phyloP scores from a whole-genome alignment of 2,329 filamentous ascomycete species.

The Fusarium sp. region DNA sequence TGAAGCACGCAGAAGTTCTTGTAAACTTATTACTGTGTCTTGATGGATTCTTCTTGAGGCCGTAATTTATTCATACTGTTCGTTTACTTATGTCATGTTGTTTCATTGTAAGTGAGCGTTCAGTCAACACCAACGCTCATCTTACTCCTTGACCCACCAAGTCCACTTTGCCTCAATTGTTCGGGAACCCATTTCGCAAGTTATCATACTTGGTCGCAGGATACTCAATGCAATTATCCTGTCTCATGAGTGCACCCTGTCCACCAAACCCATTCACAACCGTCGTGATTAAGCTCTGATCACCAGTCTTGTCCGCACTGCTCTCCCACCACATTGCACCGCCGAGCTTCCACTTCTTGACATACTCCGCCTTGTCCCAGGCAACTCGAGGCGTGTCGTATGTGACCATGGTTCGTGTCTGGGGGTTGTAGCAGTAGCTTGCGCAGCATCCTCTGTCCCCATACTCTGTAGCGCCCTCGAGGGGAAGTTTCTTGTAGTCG shows the following conservation, averaged over 20 bases:
- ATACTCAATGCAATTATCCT: conserved; percentile 68
- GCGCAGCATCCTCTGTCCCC: conserved; percentile 71
- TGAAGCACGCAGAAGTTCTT: background rate
- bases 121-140: background rate
- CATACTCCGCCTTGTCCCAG: conserved; percentile 73
- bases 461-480: conserved; percentile 68
- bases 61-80: background rate
- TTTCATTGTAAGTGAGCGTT: background rate
- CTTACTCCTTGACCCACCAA: background rate
- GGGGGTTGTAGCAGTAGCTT: conserved; percentile 78
- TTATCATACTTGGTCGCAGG: conserved; percentile 77
- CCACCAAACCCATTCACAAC: conserved; percentile 69
- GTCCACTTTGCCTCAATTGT: conserved; percentile 45
- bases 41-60: background rate
- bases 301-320: conserved; percentile 74
- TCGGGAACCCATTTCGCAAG: conserved; percentile 64
- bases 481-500: conserved; percentile 87
- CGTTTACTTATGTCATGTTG: background rate
- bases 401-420: conserved; percentile 72
- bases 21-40: background rate
- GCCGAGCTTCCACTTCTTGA: conserved; percentile 72
- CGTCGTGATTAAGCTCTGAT: conserved; percentile 72
- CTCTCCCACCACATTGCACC: conserved; percentile 99
- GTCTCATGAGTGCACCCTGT: conserved; percentile 55
- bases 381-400: conserved; percentile 79